These are phyloP conservation scores for Daucus carota DNA, from an alignment of 129 eudicot species.

Conservation along the genomic window DH1_v3.0 NC_030387.2:3304501-3305000, in stretches of 20 bases:
- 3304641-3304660: conserved; percentile 91
- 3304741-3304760: not conserved
- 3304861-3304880: conserved; percentile 8
- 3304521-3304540: conserved; percentile 11
- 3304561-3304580: conserved; percentile 14
- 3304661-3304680: conserved; percentile 97
- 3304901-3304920: conserved; percentile 92
- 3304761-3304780: not conserved
- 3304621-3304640: conserved; percentile 89
- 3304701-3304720: not conserved
- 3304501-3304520: conserved; percentile 50
- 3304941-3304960: conserved; percentile 73
- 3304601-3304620: conserved; percentile 69
- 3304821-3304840: not conserved
- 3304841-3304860: not conserved
- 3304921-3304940: conserved; percentile 88
- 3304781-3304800: not conserved
- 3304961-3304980: conserved; percentile 77
- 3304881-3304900: conserved; percentile 9
- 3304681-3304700: conserved; percentile 47
- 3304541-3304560: conserved; percentile 1
- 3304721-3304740: conserved; percentile 3
- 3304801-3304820: not conserved
- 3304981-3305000: conserved; percentile 98
- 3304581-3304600: conserved; percentile 40